Conservation (phyloP, 2,329 filamentous ascomycete genomes). For the Verticillium isaacii region DNA sequence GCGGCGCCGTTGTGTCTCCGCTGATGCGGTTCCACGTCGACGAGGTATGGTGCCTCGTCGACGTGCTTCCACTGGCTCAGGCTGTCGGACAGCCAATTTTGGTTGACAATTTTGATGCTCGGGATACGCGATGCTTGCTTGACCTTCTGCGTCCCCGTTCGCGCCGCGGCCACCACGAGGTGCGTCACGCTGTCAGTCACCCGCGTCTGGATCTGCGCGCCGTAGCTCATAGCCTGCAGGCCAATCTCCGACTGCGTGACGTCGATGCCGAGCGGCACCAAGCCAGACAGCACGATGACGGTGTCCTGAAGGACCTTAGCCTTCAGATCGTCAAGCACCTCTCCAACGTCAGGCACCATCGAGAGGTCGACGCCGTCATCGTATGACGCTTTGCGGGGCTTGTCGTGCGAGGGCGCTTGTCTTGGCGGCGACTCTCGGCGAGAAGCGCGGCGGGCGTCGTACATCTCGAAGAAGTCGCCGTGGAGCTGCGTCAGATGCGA, state of each 20-base stretch:
- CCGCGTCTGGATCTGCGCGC: constrained; percentile 57
- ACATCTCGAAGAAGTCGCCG: constrained; percentile 74
- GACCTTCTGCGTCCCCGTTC: constrained; percentile 85
- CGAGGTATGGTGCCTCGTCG: constrained; percentile 72
- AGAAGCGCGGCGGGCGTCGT: constrained; percentile 52
- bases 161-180: constrained; percentile 64
- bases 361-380: constrained; percentile 39
- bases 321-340: constrained; percentile 81
- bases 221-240: constrained; percentile 81
- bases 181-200: constrained; percentile 65
- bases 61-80: constrained; percentile 79
- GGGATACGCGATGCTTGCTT: constrained; percentile 76
- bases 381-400: constrained; percentile 15
- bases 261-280: constrained; percentile 78
- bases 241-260: constrained; percentile 81
- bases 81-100: constrained; percentile 83
- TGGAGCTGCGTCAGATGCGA: constrained; percentile 73
- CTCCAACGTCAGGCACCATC: constrained; percentile 77
- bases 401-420: constrained; percentile 7
- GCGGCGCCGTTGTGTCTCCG: constrained; percentile 34
- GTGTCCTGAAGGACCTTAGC: constrained; percentile 67
- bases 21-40: constrained; percentile 70
- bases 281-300: constrained; percentile 82
- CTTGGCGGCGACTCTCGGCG: constrained; percentile 26
- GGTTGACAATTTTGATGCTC: constrained; percentile 84